Conservation (phyloP, 208 protist species). For the Trypanosoma boissoni region DNA sequence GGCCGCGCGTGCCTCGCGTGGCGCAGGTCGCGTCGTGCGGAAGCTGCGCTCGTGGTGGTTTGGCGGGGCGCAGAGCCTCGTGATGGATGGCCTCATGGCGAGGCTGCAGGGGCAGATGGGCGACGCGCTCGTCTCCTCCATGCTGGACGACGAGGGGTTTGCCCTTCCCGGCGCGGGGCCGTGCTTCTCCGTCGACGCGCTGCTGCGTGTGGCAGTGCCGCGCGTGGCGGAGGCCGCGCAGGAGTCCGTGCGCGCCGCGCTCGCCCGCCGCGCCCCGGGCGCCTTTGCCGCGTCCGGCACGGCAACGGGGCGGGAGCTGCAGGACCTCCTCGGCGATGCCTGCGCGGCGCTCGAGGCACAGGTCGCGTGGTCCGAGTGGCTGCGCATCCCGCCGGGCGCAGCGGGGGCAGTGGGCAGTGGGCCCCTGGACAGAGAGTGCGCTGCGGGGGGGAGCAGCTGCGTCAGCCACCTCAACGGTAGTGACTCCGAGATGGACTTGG, state of each 20-base stretch:
- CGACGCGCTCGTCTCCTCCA: conserved; percentile 44
- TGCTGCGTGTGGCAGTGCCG: conserved; percentile 39
- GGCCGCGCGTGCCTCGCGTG: conserved; percentile 10
- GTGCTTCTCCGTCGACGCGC: conserved; percentile 46
- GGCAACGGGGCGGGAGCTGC: conserved; percentile 34
- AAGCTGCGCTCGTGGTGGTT: conserved; percentile 63
- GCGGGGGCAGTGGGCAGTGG: background rate
- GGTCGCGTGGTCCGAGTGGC: conserved; percentile 42
- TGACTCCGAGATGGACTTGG: conserved; percentile 45
- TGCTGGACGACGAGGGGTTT: conserved; percentile 40
- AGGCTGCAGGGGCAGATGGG: conserved; percentile 35
- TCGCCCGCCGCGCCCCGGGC: conserved; percentile 28
- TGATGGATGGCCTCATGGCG: conserved; percentile 57
- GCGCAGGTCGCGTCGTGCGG: conserved; percentile 20
- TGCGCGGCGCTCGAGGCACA: conserved; percentile 38
- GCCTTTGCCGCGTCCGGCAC: conserved; percentile 43
- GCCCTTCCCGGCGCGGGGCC: conserved; percentile 14
- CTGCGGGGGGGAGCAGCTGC: too few relatives aligned
- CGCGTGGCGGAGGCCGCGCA: conserved; percentile 38
- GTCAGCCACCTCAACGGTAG: conserved; percentile 13
- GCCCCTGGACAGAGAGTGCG: too few relatives aligned
- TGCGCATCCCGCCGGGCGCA: conserved; percentile 8
- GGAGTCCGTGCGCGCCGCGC: conserved; percentile 29
- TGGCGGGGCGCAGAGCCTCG: conserved; percentile 40
- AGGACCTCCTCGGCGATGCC: conserved; percentile 35